Conservation (phyloP, 2,329 filamentous ascomycete species). For the Periglandula ipomoeae region DNA sequence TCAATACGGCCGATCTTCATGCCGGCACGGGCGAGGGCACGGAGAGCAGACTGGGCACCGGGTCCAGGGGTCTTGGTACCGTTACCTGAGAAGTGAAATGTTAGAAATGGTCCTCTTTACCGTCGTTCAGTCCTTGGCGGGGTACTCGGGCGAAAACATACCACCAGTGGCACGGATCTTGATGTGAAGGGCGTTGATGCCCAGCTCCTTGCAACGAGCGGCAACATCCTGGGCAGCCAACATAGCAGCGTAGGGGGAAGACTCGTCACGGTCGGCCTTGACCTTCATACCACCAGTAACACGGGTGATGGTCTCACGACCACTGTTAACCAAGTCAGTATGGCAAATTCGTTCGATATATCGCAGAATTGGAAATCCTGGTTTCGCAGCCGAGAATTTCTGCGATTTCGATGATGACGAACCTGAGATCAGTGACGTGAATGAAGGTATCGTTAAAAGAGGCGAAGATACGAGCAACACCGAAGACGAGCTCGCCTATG, state of each 20-base stretch:
- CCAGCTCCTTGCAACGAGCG: slow-evolving; percentile 65
- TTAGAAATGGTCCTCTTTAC: background rate
- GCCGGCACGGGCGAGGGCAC: slow-evolving; percentile 94
- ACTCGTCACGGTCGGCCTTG: slow-evolving; percentile 99
- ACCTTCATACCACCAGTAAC: slow-evolving; percentile 99
- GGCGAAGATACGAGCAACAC: slow-evolving; percentile 93
- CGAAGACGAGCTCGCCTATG: slow-evolving; percentile 90
- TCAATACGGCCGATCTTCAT: slow-evolving; percentile 99
- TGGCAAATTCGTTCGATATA: background rate
- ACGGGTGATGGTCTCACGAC: slow-evolving; percentile 99
- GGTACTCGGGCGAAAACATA: slow-evolving; percentile 33
- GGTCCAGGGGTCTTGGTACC: slow-evolving; percentile 99
- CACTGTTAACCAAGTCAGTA: slow-evolving; percentile 47
- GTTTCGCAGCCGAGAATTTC: background rate
- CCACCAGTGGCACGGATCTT: slow-evolving; percentile 99
- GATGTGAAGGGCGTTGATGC: slow-evolving; percentile 93
- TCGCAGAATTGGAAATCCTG: background rate
- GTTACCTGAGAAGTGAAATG: slow-evolving; percentile 54
- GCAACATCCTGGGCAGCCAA: slow-evolving; percentile 99
- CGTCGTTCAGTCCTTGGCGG: background rate
- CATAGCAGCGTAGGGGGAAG: slow-evolving; percentile 99
- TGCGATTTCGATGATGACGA: slow-evolving; percentile 29
- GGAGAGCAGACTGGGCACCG: slow-evolving; percentile 97
- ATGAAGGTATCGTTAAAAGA: slow-evolving; percentile 93
- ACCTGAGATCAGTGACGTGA: slow-evolving; percentile 98